A percentile compares a stretch with the other conserved stretches of the same genome.
phyloP scores from a whole-genome alignment of 2,329 filamentous ascomycete species.

The Aspergillus tamarii region DNA sequence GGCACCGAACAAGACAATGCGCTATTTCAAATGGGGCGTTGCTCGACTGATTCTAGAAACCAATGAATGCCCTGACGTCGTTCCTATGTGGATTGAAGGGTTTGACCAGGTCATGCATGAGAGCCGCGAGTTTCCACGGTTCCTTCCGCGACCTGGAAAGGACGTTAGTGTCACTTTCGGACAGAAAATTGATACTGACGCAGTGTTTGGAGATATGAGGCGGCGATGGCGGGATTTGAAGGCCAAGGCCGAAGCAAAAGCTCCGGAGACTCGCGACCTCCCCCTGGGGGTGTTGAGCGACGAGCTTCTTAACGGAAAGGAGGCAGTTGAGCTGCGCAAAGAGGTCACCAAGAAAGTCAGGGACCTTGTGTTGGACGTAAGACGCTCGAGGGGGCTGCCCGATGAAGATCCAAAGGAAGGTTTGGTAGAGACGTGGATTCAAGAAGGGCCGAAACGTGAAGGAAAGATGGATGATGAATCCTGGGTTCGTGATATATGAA shows the following conservation, averaged over 20 bases:
- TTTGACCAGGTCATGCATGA: slow-evolving; percentile 89
- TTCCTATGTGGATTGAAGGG: slow-evolving; percentile 94
- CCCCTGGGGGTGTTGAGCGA: slow-evolving; percentile 64
- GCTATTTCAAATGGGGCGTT: slow-evolving; percentile 98
- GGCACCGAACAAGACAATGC: slow-evolving; percentile 73
- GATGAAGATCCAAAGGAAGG: slow-evolving; percentile 80
- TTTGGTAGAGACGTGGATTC: slow-evolving; percentile 78
- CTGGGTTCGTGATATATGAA: slow-evolving; percentile 61
- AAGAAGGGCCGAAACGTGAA: slow-evolving; percentile 57
- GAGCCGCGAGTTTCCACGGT: slow-evolving; percentile 75
- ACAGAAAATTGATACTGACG: slow-evolving; percentile 72
- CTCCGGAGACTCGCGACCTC: slow-evolving; percentile 38
- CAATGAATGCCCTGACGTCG: slow-evolving; percentile 81
- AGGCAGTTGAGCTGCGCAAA: slow-evolving; percentile 75
- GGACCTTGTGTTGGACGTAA: slow-evolving; percentile 77
- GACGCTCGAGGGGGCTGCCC: slow-evolving; percentile 70
- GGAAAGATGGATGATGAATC: slow-evolving; percentile 65
- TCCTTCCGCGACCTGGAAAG: slow-evolving; percentile 78
- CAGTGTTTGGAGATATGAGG: slow-evolving; percentile 76
- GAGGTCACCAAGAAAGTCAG: slow-evolving; percentile 80
- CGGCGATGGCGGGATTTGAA: slow-evolving; percentile 71
- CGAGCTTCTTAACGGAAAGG: slow-evolving; percentile 67
- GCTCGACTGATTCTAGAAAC: slow-evolving; percentile 88
- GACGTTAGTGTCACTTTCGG: slow-evolving; percentile 58
- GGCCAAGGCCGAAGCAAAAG: slow-evolving; percentile 55